phyloP scores from a whole-genome alignment of 73 alveolate genomes.

The Paramecium primaurelia region DNA sequence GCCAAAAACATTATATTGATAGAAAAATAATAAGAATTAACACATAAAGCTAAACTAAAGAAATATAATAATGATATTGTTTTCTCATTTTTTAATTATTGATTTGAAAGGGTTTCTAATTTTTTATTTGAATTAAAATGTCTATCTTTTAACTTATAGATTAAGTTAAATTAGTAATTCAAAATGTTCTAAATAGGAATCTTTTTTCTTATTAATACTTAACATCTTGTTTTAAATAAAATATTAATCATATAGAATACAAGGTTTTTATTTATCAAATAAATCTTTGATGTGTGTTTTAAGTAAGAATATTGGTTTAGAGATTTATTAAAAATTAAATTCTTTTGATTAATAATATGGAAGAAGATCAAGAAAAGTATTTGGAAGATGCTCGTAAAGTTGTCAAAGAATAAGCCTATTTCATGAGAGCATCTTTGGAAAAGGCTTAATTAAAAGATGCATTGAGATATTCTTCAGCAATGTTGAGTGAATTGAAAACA shows the following conservation, averaged over 20 bases:
- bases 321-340: background rate
- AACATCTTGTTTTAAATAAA: background rate
- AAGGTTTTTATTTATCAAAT: background rate
- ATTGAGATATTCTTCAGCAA: slow-evolving; percentile 84
- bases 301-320: background rate
- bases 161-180: no score
- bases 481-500: slow-evolving; percentile 90
- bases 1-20: background rate
- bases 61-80: no score
- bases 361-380: slow-evolving; percentile 91
- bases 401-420: slow-evolving; percentile 87
- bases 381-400: slow-evolving; percentile 86
- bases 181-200: background rate
- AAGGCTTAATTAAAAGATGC: slow-evolving; percentile 86
- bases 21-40: background rate
- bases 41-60: no score
- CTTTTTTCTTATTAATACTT: background rate
- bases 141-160: background rate
- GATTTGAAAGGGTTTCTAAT: no score
- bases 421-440: slow-evolving; percentile 88
- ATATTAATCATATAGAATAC: background rate
- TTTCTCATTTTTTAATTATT: no score
- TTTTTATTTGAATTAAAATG: no score
- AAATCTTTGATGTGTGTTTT: background rate
- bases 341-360: slow-evolving; percentile 50